Conservation (phyloP, 352 stramenopile genomes). For the Globisporangium cylindrosporum region DNA sequence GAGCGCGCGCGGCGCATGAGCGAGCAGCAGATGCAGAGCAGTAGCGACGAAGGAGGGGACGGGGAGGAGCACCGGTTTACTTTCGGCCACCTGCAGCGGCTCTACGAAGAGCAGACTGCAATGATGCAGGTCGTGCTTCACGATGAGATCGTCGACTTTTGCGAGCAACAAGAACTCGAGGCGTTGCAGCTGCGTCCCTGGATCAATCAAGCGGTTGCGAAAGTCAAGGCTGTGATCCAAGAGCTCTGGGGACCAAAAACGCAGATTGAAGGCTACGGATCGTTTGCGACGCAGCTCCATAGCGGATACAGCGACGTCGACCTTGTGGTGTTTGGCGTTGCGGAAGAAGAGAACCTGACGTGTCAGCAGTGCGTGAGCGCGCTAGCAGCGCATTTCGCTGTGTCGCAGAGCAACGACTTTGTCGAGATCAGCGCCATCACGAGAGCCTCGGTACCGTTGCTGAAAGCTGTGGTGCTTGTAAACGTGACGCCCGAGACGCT, state of each 20-base stretch:
- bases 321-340: constrained; percentile 73
- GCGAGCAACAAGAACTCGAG: constrained; percentile 40
- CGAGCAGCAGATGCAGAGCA: constrained; percentile 27
- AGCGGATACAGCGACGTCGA: constrained; percentile 71
- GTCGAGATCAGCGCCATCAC: constrained; percentile 71
- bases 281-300: constrained; percentile 69
- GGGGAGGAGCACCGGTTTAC: constrained; percentile 30
- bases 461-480: constrained; percentile 68
- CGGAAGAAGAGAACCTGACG: constrained; percentile 37
- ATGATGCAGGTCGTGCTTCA: constrained; percentile 79
- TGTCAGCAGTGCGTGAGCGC: constrained; percentile 56
- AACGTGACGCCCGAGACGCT: background rate
- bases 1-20: constrained; percentile 71
- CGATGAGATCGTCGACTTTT: constrained; percentile 73
- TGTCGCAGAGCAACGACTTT: constrained; percentile 21
- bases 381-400: constrained; percentile 25
- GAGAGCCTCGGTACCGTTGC: constrained; percentile 64
- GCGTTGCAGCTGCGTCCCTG: constrained; percentile 29
- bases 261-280: constrained; percentile 71
- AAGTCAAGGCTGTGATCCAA: constrained; percentile 42
- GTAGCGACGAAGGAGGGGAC: constrained; percentile 26
- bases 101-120: constrained; percentile 78
- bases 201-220: constrained; percentile 54
- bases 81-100: constrained; percentile 63
- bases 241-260: constrained; percentile 40